Percentiles rank a stretch among this genome's conserved stretches.
phyloP scores from a whole-genome alignment of 345 rosid species.

The Lumnitzera littorea region DNA sequence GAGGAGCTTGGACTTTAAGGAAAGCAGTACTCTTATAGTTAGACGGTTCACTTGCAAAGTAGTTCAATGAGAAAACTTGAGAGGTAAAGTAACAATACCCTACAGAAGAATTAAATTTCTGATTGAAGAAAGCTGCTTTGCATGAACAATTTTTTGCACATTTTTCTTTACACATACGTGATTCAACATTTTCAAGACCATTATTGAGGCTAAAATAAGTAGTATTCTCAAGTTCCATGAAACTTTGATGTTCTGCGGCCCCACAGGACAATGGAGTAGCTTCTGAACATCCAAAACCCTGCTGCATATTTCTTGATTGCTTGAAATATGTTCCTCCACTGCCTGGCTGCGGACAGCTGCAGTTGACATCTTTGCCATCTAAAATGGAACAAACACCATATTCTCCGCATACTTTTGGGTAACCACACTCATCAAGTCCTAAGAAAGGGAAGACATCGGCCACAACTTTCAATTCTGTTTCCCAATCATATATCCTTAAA shows the following conservation, averaged over 20 bases:
- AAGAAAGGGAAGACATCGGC: background rate
- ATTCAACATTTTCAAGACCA: background rate
- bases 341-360: slow-evolving; percentile 4
- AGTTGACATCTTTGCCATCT: background rate
- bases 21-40: no score
- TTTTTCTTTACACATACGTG: slow-evolving; percentile 5
- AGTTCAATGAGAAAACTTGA: slow-evolving; percentile 12
- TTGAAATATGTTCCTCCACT: slow-evolving; percentile 4
- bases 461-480: slow-evolving; percentile 1
- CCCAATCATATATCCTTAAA: slow-evolving; percentile 17
- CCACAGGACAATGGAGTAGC: slow-evolving; percentile 4
- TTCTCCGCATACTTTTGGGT: slow-evolving; percentile 2
- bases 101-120: background rate
- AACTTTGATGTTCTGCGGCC: slow-evolving; percentile 5
- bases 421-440: background rate
- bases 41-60: no score
- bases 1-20: no score
- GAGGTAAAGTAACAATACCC: slow-evolving; percentile 18
- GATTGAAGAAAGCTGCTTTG: slow-evolving; percentile 13
- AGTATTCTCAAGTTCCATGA: slow-evolving; percentile 1
- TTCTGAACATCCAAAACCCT: slow-evolving; percentile 7
- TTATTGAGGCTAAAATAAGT: slow-evolving; percentile 1
- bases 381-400: slow-evolving; percentile 1
- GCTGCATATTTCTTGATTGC: slow-evolving; percentile 1
- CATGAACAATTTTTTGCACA: slow-evolving; percentile 27